A percentile compares a stretch with the other conserved stretches of the same genome.
Conservation (phyloP, 345 rosid genomes). For the Bruguiera sexangula region DNA sequence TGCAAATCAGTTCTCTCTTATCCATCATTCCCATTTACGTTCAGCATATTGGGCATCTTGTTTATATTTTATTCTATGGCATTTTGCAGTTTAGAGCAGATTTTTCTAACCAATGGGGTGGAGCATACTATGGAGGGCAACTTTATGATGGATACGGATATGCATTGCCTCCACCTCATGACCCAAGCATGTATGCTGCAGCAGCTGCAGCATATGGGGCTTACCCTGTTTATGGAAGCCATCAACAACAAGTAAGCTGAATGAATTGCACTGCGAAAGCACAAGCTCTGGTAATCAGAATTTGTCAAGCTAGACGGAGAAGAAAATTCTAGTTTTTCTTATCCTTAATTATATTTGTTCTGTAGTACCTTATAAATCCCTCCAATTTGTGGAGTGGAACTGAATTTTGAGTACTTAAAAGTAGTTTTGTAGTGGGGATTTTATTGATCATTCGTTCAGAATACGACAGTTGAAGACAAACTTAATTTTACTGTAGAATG, state of each 20-base stretch:
- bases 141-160: conserved; percentile 83
- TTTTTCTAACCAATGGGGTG: conserved; percentile 77
- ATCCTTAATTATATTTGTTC: conserved; percentile 22
- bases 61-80: neutral
- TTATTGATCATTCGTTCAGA: conserved; percentile 33
- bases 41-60: neutral
- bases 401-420: conserved; percentile 54
- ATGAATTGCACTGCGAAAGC: conserved; percentile 3
- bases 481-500: too few species aligned
- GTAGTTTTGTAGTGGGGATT: conserved; percentile 41
- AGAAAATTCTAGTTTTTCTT: conserved; percentile 21
- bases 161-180: conserved; percentile 63
- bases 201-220: conserved; percentile 63
- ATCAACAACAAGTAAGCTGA: conserved; percentile 96
- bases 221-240: conserved; percentile 72
- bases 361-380: conserved; percentile 44
- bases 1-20: neutral
- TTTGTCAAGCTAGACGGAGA: conserved; percentile 24
- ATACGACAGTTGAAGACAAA: neutral
- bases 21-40: neutral
- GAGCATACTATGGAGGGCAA: conserved; percentile 73
- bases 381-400: conserved; percentile 50
- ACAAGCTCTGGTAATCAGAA: conserved; percentile 24
- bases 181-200: conserved; percentile 69
- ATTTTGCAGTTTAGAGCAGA: conserved; percentile 60